These are phyloP conservation scores for Trametes cinnabarina DNA, from an alignment of 768 basidiomycete species.

Conservation along the genomic window DNA sequence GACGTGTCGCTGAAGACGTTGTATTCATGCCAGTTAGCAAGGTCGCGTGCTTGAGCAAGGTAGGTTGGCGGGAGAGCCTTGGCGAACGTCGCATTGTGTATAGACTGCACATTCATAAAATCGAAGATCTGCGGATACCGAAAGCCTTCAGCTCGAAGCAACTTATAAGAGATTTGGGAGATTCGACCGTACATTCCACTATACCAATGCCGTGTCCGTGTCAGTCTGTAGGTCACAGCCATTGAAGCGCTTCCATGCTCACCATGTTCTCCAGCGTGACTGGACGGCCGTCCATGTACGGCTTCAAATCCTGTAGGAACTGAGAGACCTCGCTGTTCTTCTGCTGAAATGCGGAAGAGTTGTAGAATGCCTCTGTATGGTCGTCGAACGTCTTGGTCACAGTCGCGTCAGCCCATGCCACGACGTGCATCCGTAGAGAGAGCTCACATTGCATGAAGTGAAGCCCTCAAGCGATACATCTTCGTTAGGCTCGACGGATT, in stretches of 20 bases:
- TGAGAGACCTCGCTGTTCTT: slow-evolving; percentile 43
- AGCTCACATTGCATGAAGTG: slow-evolving; percentile 52
- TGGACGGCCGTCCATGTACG: slow-evolving; percentile 52
- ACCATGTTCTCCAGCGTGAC: slow-evolving; percentile 61
- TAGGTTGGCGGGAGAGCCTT: slow-evolving; percentile 44
- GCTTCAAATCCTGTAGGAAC: slow-evolving; percentile 50
- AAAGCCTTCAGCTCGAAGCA: background rate
- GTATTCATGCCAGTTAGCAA: slow-evolving; percentile 76
- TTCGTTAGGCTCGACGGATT: slow-evolving; percentile 59
- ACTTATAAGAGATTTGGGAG: too few relatives aligned
- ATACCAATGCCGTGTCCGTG: background rate
- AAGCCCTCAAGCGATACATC: slow-evolving; percentile 68
- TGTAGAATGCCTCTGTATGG: slow-evolving; percentile 51
- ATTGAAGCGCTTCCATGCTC: slow-evolving; percentile 14
- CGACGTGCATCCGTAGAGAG: background rate
- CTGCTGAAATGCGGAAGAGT: slow-evolving; percentile 48
- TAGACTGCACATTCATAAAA: slow-evolving; percentile 69
- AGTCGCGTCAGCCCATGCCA: background rate
- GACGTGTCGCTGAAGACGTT: slow-evolving; percentile 56
- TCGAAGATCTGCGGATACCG: slow-evolving; percentile 52
- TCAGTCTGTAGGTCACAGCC: slow-evolving; percentile 13
- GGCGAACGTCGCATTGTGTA: slow-evolving; percentile 61
- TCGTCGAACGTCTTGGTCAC: slow-evolving; percentile 21
- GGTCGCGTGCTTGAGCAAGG: slow-evolving; percentile 52
- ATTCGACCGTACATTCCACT: slow-evolving; percentile 45